Conservation (phyloP, 2,329 filamentous ascomycete genomes). For the Diaporthe humulicola region DNA sequence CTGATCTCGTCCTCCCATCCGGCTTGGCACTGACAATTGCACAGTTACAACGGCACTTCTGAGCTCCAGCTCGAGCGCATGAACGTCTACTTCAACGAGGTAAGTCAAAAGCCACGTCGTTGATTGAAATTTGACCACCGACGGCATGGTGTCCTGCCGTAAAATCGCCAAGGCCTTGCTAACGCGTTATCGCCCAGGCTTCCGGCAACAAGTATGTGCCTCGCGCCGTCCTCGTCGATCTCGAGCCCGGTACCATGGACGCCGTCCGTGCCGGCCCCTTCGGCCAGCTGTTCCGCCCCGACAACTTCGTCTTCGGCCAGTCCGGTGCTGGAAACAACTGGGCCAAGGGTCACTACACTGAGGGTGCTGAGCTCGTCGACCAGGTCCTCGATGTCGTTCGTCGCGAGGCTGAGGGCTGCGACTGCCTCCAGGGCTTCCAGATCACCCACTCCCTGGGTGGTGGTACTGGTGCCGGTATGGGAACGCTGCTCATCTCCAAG, state of each 20-base stretch:
- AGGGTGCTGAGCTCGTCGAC: constrained; percentile 99
- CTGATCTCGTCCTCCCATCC: neutral
- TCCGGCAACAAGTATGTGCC: constrained; percentile 99
- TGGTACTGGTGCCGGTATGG: constrained; percentile 99
- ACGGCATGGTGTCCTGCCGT: neutral
- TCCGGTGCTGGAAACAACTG: constrained; percentile 99
- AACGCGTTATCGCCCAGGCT: constrained; percentile 67
- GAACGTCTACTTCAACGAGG: constrained; percentile 97
- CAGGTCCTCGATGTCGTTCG: constrained; percentile 98
- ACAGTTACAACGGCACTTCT: constrained; percentile 95
- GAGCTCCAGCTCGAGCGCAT: constrained; percentile 99
- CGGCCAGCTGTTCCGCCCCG: constrained; percentile 98
- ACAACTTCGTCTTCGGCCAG: constrained; percentile 99
- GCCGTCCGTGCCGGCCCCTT: constrained; percentile 98
- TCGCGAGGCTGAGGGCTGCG: constrained; percentile 97
- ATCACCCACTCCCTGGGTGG: constrained; percentile 99
- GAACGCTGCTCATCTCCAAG: constrained; percentile 99
- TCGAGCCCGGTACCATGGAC: constrained; percentile 99
- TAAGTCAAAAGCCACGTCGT: constrained; percentile 48
- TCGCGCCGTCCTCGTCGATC: constrained; percentile 98
- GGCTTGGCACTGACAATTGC: constrained; percentile 42
- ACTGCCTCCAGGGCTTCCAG: constrained; percentile 99
- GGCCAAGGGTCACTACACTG: constrained; percentile 99
- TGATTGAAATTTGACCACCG: neutral
- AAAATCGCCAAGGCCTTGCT: neutral